Evolutionary conservation across 192 early-diverging fungal species (phyloP).

Genomic region (Coemansia sp.): DNA sequence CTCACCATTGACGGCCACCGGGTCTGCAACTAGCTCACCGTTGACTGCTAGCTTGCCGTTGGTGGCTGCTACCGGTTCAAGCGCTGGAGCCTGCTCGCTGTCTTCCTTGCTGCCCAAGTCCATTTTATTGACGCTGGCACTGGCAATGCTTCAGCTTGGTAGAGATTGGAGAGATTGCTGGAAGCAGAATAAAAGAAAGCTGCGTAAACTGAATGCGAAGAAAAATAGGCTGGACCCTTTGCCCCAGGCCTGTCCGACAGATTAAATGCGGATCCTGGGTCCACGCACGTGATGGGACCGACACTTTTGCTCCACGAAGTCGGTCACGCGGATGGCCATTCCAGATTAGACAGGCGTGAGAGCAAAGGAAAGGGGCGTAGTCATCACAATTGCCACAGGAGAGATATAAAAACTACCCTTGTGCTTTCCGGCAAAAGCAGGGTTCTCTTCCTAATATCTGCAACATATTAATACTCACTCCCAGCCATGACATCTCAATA

Average conservation of each 20-base stretch:
- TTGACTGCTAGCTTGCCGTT: not conserved
- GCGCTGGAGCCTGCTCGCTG: not conserved
- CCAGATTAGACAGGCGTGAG: not conserved
- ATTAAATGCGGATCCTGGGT: slow-evolving; percentile 1
- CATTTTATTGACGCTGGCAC: not conserved
- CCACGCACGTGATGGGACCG: slow-evolving; percentile 2
- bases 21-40: not conserved
- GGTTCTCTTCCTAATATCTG: not conserved
- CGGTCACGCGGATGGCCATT: not conserved
- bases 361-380: not conserved
- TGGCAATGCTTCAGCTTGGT: not conserved
- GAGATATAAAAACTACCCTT: not conserved
- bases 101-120: not conserved
- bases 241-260: not conserved
- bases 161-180: not conserved
- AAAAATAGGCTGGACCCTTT: not conserved
- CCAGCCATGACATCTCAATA: slow-evolving; percentile 51
- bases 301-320: not conserved
- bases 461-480: not conserved
- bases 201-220: not conserved
- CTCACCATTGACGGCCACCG: not conserved
- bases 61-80: not conserved
- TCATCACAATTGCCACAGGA: not conserved
- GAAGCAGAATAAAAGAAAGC: not conserved
- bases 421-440: too few relatives aligned